Percentiles rank a stretch among this genome's conserved stretches.
phyloP scores from a whole-genome alignment of 257 asterid species.

The Lavandula angustifolia region DNA sequence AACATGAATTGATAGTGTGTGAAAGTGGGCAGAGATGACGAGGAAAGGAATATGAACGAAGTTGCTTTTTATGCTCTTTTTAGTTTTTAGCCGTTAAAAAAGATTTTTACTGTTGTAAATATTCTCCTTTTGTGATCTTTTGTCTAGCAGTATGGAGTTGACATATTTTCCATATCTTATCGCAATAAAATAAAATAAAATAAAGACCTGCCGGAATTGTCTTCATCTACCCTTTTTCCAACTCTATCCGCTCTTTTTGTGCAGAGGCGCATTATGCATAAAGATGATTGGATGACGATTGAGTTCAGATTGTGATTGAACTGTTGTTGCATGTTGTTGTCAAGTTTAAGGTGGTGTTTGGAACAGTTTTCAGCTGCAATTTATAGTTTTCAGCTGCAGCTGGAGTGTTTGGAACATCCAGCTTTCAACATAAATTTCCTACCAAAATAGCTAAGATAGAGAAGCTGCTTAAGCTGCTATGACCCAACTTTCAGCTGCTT shows the following conservation, averaged over 20 bases:
- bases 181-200: constrained; percentile 13
- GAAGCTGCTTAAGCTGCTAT: too few species aligned
- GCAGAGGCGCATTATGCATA: background rate
- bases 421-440: too few species aligned
- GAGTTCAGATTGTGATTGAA: constrained; percentile 22
- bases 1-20: background rate
- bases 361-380: too few species aligned
- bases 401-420: too few species aligned
- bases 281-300: constrained; percentile 18
- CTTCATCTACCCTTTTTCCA: constrained; percentile 12
- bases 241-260: constrained; percentile 9
- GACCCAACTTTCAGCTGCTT: too few species aligned
- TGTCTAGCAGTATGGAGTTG: constrained; percentile 22
- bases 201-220: constrained; percentile 17
- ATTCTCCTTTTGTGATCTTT: constrained; percentile 10
- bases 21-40: constrained; percentile 17
- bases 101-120: constrained; percentile 24
- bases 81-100: constrained; percentile 18
- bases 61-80: background rate
- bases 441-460: too few species aligned
- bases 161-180: constrained; percentile 28
- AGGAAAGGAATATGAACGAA: constrained; percentile 22
- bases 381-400: too few species aligned
- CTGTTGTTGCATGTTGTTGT: constrained; percentile 24
- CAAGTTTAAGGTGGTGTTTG: too few species aligned